Percentiles rank a stretch among this genome's conserved stretches.
Evolutionary conservation across 352 stramenopile genomes (phyloP).

Genomic region (Thalassiosira livingstoniorum): DNA sequence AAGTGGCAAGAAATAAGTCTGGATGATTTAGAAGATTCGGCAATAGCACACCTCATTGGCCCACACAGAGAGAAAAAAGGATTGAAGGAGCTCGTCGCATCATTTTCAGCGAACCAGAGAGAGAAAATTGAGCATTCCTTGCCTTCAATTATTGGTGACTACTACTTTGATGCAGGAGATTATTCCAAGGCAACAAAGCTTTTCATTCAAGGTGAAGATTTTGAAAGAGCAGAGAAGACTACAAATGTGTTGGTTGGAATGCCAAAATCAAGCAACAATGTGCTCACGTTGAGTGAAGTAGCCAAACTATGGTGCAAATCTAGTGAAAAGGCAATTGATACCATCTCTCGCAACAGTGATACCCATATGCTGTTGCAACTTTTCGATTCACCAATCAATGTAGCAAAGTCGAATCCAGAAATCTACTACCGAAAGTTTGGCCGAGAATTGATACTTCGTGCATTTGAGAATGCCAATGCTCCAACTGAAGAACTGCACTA

Average conservation of each 20-base stretch:
- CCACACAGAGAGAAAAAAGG: constrained; percentile 6
- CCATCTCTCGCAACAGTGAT: constrained; percentile 14
- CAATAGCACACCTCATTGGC: constrained; percentile 21
- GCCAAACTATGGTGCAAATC: constrained; percentile 13
- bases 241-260: constrained; percentile 36
- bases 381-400: constrained; percentile 23
- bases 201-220: constrained; percentile 31
- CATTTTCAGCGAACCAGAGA: constrained; percentile 13
- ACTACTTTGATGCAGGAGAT: constrained; percentile 31
- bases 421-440: constrained; percentile 34
- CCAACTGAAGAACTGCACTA: constrained; percentile 31
- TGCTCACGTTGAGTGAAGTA: constrained; percentile 10
- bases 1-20: constrained; percentile 47
- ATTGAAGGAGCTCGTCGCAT: constrained; percentile 17
- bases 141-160: constrained; percentile 34
- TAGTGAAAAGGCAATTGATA: constrained; percentile 16
- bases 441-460: constrained; percentile 22
- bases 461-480: constrained; percentile 23
- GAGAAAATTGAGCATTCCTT: constrained; percentile 27
- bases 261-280: constrained; percentile 3
- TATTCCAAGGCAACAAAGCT: constrained; percentile 40
- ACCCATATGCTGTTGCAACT: constrained; percentile 38
- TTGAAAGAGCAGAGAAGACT: constrained; percentile 25
- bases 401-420: constrained; percentile 3
- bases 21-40: constrained; percentile 38